These are phyloP conservation scores for Agapanthus africanus DNA, from an alignment of 106 monocot species.

Conservation along the genomic window DNA sequence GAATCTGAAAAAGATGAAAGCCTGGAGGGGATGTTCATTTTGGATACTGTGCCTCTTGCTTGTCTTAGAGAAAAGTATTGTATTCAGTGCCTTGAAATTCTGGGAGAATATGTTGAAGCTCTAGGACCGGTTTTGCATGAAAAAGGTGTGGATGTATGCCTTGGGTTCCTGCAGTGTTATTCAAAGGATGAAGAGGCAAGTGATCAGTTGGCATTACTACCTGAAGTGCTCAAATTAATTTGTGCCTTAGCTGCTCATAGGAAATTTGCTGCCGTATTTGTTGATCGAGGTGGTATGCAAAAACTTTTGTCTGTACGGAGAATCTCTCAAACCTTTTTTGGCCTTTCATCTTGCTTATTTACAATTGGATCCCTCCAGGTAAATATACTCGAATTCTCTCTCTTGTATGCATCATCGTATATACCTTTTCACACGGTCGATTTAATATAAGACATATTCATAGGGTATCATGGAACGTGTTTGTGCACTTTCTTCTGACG, in stretches of 20 bases:
- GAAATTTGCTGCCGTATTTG: constrained; percentile 89
- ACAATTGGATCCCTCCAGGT: constrained; percentile 98
- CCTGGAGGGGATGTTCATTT: constrained; percentile 47
- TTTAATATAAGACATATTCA: constrained; percentile 55
- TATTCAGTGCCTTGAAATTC: constrained; percentile 77
- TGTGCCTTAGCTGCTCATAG: constrained; percentile 83
- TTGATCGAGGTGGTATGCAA: constrained; percentile 90
- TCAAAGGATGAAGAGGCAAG: constrained; percentile 36
- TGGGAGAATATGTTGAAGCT: constrained; percentile 97
- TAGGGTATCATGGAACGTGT: constrained; percentile 97
- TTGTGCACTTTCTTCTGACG: constrained; percentile 68
- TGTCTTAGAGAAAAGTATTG: constrained; percentile 68
- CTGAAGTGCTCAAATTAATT: constrained; percentile 84
- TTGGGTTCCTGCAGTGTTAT: constrained; percentile 62
- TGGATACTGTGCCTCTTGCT: constrained; percentile 54
- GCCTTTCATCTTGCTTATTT: constrained; percentile 87
- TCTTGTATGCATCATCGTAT: constrained; percentile 6
- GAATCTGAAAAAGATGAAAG: constrained; percentile 41
- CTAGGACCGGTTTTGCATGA: constrained; percentile 88
- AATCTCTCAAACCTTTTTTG: constrained; percentile 56
- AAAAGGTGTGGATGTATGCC: constrained; percentile 93
- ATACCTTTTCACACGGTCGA: not conserved
- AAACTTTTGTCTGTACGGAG: constrained; percentile 71
- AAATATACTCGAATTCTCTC: constrained; percentile 10
- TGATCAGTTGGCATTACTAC: constrained; percentile 38